Evolutionary conservation across 1,139 yeast species (phyloP), one percentile per base, ranked within the genome.

Genomic region (Yamadazyma oceani): DNA sequence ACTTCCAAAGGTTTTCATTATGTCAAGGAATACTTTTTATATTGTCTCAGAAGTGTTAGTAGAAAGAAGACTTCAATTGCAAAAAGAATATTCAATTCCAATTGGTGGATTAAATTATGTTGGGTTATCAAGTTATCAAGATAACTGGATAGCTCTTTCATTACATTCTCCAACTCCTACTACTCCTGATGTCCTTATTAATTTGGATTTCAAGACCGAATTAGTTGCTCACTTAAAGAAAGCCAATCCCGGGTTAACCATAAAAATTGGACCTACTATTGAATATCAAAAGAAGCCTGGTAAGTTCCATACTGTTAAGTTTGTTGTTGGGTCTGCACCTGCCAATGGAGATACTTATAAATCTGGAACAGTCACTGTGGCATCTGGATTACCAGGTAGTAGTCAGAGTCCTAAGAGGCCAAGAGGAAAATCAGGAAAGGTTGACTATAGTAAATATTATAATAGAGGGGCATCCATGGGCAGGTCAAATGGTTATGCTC

Each of bases 201-300:
- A 85, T 60, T 74, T 89, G 44, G 78, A 78, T 41, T 85, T 92
- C 66, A 94, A 94, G 63, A 94, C 98, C 0, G 99, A 94, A 58
- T 67, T 94, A 37, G 68, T 86, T 1, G 82, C 96, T 0, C 86
- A 85, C 40, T 66, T 94, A 57, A 84, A 81, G 56, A 75, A 75
- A 46, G 51, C 83, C 35, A 80, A 82, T 49, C 75, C 78, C 5
- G 73, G 76, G 1, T 64, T 87, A 28, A 68, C 72, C 6, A 74
- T 94, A 33, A 76, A 75, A 36, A 75, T 94, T 48, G 94, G 84
- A 2, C 77, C 86, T 5, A 77, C 86, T 0, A 75, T 94, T 41
- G 78, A 78, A 43, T 94, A 92, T 61, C 87, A 83, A 62, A 94
- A 92, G 74, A 92, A 90, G 57, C 89, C 97, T 1, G 96, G 96